Evolutionary conservation across 208 protist species (phyloP).

Genomic region (Tritrichomonas musculus): DNA sequence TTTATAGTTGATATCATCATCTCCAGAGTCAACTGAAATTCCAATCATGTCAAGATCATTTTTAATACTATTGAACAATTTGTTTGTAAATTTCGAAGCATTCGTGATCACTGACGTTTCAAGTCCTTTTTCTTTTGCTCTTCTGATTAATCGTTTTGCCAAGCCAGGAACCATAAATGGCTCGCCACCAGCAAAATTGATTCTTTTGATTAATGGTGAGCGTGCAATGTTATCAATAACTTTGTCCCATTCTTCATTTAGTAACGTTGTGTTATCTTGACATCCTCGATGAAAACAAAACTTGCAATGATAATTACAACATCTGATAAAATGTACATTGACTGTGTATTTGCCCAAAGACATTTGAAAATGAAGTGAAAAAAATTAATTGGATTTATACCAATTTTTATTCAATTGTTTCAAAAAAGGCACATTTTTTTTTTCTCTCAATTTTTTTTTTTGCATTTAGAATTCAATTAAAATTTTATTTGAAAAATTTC

Average conservation of each 20-base stretch:
- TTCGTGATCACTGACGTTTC: not conserved
- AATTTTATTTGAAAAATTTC: too few relatives aligned
- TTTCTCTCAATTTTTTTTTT: too few relatives aligned
- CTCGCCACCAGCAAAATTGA: slow-evolving; percentile 12
- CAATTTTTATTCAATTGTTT: too few relatives aligned
- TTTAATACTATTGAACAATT: not conserved
- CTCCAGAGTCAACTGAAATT: not conserved
- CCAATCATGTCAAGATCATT: slow-evolving; percentile 16
- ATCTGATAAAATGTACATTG: not conserved
- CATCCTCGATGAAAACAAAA: slow-evolving; percentile 3
- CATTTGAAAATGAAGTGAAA: not conserved
- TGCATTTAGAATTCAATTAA: too few relatives aligned
- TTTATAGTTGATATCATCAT: not conserved
- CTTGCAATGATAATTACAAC: not conserved
- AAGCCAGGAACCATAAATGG: not conserved
- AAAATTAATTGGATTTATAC: too few relatives aligned
- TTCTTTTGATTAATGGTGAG: not conserved
- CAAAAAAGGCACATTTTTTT: too few relatives aligned
- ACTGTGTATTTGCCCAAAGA: not conserved
- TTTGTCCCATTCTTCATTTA: not conserved
- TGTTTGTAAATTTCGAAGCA: not conserved
- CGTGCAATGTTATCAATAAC: not conserved
- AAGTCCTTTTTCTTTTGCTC: not conserved
- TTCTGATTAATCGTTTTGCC: not conserved
- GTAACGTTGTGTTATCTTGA: not conserved